Evolutionary conservation across 768 basidiomycete species (phyloP).

Genomic region (Butyriboletus loyo): DNA sequence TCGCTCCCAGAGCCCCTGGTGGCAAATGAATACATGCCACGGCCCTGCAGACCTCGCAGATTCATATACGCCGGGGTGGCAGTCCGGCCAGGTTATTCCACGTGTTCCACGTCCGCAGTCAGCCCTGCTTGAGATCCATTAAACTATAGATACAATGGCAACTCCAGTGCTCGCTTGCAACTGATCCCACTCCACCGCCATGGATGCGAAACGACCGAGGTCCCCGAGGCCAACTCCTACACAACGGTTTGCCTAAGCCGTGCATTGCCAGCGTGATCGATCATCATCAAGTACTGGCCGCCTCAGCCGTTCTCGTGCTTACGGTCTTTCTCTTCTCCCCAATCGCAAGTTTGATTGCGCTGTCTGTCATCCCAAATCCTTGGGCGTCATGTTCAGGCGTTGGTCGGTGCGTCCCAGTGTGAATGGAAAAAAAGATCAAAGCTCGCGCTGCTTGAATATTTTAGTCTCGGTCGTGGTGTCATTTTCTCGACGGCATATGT

Average conservation of each 20-base stretch:
- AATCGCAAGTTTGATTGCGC: not conserved
- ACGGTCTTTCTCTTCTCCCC: not conserved
- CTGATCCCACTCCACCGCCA: not conserved
- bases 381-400: too few relatives aligned
- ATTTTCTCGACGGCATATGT: too few relatives aligned
- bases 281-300: slow-evolving; percentile 1
- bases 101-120: not conserved
- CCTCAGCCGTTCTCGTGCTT: slow-evolving; percentile 9
- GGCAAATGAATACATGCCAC: not conserved
- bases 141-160: not conserved
- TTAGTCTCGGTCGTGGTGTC: too few relatives aligned
- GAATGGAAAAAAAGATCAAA: not conserved
- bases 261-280: not conserved
- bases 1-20: too few relatives aligned
- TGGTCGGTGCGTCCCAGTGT: not conserved
- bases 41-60: not conserved
- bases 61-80: slow-evolving; percentile 14
- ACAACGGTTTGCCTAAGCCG: not conserved
- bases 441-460: too few relatives aligned
- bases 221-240: too few relatives aligned
- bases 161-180: not conserved
- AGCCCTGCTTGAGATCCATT: not conserved
- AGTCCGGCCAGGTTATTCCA: not conserved
- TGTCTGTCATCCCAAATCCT: not conserved
- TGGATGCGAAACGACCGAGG: slow-evolving; percentile 7